phyloP scores from a whole-genome alignment of 2,329 filamentous ascomycete species.

The Xylaria multiplex region DNA sequence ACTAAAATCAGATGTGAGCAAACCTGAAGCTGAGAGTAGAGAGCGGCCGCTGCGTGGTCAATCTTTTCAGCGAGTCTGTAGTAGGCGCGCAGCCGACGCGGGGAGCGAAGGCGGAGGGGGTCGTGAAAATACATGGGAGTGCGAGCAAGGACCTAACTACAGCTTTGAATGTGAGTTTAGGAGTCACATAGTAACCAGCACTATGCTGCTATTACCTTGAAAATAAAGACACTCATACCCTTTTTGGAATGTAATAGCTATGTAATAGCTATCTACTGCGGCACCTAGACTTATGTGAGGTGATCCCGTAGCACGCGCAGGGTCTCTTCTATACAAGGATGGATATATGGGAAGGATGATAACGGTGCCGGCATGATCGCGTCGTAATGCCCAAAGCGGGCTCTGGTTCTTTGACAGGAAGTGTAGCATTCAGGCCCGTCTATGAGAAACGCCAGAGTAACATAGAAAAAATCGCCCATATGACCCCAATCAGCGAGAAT shows the following conservation, averaged over 20 bases:
- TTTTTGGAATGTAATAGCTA: too few relatives aligned
- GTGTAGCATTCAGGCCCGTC: conserved; percentile 42
- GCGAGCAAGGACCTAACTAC: background rate
- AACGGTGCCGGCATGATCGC: conserved; percentile 45
- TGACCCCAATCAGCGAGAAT: conserved; percentile 38
- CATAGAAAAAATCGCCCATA: conserved; percentile 32
- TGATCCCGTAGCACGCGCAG: conserved; percentile 46
- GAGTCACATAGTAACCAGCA: background rate
- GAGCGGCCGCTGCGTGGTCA: too few relatives aligned
- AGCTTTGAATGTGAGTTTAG: background rate
- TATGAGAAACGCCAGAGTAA: conserved; percentile 38
- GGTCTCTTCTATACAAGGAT: conserved; percentile 50
- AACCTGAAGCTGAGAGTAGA: too few relatives aligned
- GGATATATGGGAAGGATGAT: conserved; percentile 47
- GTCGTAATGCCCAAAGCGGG: conserved; percentile 43
- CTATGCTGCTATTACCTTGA: background rate
- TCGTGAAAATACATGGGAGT: background rate
- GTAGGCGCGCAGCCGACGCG: background rate
- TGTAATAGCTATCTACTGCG: conserved; percentile 35
- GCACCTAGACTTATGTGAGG: conserved; percentile 41
- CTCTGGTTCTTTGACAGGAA: conserved; percentile 49
- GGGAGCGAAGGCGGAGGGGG: background rate
- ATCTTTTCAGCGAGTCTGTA: too few relatives aligned
- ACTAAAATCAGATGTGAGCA: too few relatives aligned
- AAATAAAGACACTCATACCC: background rate